These are phyloP conservation scores for Solanum arcanum DNA, from an alignment of 257 asterid species.

Conservation along the genomic window DNA sequence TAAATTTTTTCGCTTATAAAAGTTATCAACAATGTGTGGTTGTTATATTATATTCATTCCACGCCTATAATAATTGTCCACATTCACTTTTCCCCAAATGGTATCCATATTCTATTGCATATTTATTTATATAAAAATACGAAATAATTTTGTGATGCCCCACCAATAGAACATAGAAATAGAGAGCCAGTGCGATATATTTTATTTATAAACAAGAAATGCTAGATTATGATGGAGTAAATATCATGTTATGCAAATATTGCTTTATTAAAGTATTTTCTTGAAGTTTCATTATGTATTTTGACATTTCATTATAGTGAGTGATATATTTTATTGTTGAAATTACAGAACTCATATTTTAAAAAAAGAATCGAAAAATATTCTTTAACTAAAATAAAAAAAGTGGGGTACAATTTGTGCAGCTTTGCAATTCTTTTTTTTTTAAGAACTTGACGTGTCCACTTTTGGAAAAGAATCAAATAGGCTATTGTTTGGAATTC, in stretches of 20 bases:
- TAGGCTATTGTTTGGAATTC: background rate
- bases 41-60: background rate
- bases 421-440: background rate
- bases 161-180: background rate
- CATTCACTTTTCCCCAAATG: background rate
- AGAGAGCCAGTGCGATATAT: background rate
- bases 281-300: background rate
- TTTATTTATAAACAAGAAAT: background rate
- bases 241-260: background rate
- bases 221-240: background rate
- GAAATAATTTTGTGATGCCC: background rate
- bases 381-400: too few relatives aligned
- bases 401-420: background rate
- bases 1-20: too few relatives aligned
- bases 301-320: too few relatives aligned
- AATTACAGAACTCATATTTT: too few relatives aligned
- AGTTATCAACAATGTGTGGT: background rate
- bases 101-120: background rate
- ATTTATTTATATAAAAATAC: background rate
- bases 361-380: accelerated
- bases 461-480: background rate
- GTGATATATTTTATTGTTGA: too few relatives aligned
- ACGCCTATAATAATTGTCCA: background rate
- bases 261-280: background rate
- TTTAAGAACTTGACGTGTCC: background rate